Base-by-base conservation (phyloP, 169 alveolate species). In the Eimeria zaria region DNA sequence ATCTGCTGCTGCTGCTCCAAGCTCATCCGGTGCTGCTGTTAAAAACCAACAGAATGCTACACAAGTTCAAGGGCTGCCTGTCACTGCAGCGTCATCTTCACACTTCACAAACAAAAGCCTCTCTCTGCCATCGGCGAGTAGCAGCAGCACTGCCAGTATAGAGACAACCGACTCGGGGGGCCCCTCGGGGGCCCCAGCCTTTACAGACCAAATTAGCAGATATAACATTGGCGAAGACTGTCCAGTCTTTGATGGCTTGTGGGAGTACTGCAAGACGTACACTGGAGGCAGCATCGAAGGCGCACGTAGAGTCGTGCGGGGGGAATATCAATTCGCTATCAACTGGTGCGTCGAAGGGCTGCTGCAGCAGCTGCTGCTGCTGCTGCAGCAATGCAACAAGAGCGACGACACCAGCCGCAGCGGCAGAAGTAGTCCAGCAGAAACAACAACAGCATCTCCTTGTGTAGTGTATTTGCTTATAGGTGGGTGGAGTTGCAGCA, bases 201-300 rank as follows among this genome's bases (percentile, higher is more conserved):
- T 53, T 30, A 67, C 51, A 2, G 95, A 90, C 22, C 95, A 73
- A 48, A 33, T 73, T 20, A 60, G 62, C 60, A 36, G 87, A n/a
- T 73, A 46, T 83, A 95, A 95, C 64, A 64, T 95, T n/a, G 95
- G 95, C 27, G 98, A 99, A 9, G 99, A 99, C 95, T 99, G 99
- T 95, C 99, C 99, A 1, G 99, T 99, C 22, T 99, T 99, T 88
- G 99, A 99, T 87, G 99, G 99, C 18, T 97, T 99, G 24, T 99
- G 97, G 97, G 99, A 99, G 83, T 99, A 99, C 96, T 90, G 95
- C 84, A 64, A 62, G 62, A 92, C 89, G 30, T 92, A 96, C 91
- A 74, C 67, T 36, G 97, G 96, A 6, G 96, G 96, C 41, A 73
- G 91, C 83, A 96, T 96, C n/a, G 96, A 99, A 95, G 99, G 99